A percentile compares a stretch with the other conserved stretches of the same genome.
Evolutionary conservation across 139 green algal species (phyloP).

Genomic region (Coelastrella sp.): DNA sequence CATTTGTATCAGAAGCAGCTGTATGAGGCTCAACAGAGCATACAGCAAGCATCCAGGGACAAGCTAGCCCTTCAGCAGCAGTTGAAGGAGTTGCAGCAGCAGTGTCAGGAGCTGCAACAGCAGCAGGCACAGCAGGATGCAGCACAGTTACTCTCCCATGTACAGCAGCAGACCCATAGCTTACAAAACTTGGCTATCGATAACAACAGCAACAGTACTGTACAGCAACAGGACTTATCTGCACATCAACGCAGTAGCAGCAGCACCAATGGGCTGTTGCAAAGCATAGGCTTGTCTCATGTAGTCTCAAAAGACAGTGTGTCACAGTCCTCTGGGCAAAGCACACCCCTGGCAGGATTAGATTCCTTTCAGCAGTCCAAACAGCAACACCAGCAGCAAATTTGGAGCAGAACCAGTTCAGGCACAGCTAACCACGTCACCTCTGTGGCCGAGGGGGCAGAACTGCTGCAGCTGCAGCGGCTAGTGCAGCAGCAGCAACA

Average conservation of each 20-base stretch:
- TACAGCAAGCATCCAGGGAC: slow-evolving; percentile 31
- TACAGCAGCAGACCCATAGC: too few relatives aligned
- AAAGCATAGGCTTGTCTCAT: background rate
- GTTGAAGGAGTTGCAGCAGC: slow-evolving; percentile 8
- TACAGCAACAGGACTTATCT: background rate
- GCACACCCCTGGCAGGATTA: background rate
- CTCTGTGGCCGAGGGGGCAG: too few relatives aligned
- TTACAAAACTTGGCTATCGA: too few relatives aligned
- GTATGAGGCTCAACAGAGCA: slow-evolving; percentile 20
- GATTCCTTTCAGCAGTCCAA: background rate
- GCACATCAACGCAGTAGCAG: background rate
- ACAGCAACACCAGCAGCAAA: background rate
- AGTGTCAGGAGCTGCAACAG: slow-evolving; percentile 45
- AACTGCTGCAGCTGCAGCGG: slow-evolving; percentile 30
- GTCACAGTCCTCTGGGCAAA: too few relatives aligned
- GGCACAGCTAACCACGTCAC: too few relatives aligned
- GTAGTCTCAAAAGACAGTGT: too few relatives aligned
- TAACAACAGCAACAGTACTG: background rate
- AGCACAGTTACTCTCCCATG: background rate
- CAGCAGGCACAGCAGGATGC: slow-evolving; percentile 3
- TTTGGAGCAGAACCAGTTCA: too few relatives aligned
- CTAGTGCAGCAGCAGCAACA: slow-evolving; percentile 52
- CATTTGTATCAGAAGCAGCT: slow-evolving; percentile 44
- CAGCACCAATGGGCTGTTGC: background rate
- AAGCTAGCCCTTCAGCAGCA: slow-evolving; percentile 14